Evolutionary conservation across 345 rosid species (phyloP).

Genomic region (Mercurialis annua): DNA sequence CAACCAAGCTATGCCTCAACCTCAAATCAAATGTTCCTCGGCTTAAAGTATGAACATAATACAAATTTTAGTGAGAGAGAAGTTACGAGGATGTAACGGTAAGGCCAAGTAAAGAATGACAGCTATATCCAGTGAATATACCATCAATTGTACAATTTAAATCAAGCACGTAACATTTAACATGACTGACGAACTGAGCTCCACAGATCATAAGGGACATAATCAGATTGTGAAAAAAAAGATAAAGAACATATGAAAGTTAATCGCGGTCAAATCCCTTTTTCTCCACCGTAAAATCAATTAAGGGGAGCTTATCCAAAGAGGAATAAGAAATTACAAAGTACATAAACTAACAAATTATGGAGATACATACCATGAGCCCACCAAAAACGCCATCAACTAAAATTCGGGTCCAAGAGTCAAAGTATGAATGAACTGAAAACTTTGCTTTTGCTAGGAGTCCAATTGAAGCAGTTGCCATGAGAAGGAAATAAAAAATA

Average conservation of each 20-base stretch:
- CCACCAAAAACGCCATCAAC: conserved; percentile 89
- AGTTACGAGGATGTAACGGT: neutral
- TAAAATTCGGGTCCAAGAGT: conserved; percentile 65
- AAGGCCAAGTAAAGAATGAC: neutral
- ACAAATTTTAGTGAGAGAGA: neutral
- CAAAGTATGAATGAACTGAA: conserved; percentile 69
- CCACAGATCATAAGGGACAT: neutral
- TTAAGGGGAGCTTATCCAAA: neutral
- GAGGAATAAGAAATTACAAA: neutral
- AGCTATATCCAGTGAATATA: neutral
- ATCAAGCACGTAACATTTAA: neutral
- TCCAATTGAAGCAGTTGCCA: conserved; percentile 80
- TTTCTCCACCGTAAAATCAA: no score
- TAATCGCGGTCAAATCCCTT: no score
- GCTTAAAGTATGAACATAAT: neutral
- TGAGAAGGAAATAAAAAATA: conserved; percentile 68
- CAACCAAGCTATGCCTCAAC: neutral
- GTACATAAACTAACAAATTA: neutral
- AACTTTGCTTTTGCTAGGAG: conserved; percentile 84
- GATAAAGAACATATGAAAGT: no score
- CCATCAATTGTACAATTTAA: neutral
- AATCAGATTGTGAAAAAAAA: neutral
- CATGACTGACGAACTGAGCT: neutral
- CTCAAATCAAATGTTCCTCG: neutral
- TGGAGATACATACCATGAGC: conserved; percentile 62